Evolutionary conservation across 169 alveolate genomes (phyloP), one percentile per base, ranked within the genome.

Genomic region (Blepharisma undulans): DNA sequence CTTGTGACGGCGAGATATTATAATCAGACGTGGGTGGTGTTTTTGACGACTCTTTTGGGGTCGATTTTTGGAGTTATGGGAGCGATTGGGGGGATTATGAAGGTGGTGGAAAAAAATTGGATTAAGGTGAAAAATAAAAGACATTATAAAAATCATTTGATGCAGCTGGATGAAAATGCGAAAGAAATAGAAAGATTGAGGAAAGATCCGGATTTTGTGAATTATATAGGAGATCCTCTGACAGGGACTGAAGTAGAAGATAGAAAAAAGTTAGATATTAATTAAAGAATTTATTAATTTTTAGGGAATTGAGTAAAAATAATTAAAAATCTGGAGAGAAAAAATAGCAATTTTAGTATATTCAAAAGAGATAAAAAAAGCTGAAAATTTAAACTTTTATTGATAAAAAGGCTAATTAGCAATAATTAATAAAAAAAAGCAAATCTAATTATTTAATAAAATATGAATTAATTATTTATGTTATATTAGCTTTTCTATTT

Each of bases 41-140:
- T 79, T 30, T n/a, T 79, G 12, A 32, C 36, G 0, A 79, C 72
- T 33, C 34, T 79, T 25, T n/a, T 79, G 34, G 87, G 87, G 16
- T 29, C 30, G 0, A 33, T 79, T 79, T 79, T 79, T 79, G 87
- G 87, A n/a, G 30, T 79, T 6, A 27, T 79, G 61, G 87, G 61
- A 79, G 61, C 87, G 25, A 10, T 79, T 30, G 87, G 30, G 0
- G 34, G 36, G 7, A 33, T 33, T n/a, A 79, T 79, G 87, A 79
- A 32, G 72, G 25, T 30, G 0, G 29, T 29, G 7, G 87, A 79
- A 79, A 22, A 79, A 32, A 79, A 4, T 79, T 25, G 66, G 66
- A 48, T 48, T 10, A 48, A 48, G 3, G 10, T 48, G 14, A 1
- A 48, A 48, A 5, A 48, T 48, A 48, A 48, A 48, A 48, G 3